Evolutionary conservation across 2,329 filamentous ascomycete species (phyloP).

Genomic region (Colletotrichum tamarilloi): DNA sequence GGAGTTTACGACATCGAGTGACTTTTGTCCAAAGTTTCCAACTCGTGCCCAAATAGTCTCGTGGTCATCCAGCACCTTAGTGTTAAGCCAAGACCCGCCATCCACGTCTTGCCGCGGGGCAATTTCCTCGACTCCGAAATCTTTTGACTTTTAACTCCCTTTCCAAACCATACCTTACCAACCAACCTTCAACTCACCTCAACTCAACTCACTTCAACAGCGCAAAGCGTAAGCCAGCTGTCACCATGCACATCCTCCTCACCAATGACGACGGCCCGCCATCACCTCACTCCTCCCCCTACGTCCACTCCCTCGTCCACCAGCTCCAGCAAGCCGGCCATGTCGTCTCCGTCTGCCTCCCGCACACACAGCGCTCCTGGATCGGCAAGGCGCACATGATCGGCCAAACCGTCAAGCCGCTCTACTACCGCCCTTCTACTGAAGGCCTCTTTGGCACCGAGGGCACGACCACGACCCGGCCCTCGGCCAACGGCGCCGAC

Average conservation of each 20-base stretch:
- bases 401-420: slow-evolving; percentile 84
- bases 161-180: background rate
- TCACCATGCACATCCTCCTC: slow-evolving; percentile 71
- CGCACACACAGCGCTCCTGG: slow-evolving; percentile 94
- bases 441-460: slow-evolving; percentile 58
- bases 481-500: slow-evolving; percentile 60
- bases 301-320: slow-evolving; percentile 79
- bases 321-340: slow-evolving; percentile 81
- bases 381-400: slow-evolving; percentile 98
- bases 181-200: background rate
- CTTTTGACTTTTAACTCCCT: background rate
- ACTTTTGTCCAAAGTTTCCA: background rate
- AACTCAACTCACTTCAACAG: background rate
- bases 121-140: slow-evolving; percentile 4
- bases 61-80: background rate
- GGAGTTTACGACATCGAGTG: background rate
- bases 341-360: slow-evolving; percentile 90
- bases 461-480: slow-evolving; percentile 71
- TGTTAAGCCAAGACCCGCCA: slow-evolving; percentile 1
- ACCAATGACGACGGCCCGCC: slow-evolving; percentile 87
- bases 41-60: background rate
- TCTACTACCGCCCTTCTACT: slow-evolving; percentile 78
- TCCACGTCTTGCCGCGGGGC: slow-evolving; percentile 1
- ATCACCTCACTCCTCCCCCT: slow-evolving; percentile 81
- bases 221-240: background rate